A percentile compares a stretch with the other conserved stretches of the same genome.
These are phyloP conservation scores for Trichoderma aggressivum DNA, from an alignment of 2,329 filamentous ascomycete genomes.

Conservation along the genomic window DNA sequence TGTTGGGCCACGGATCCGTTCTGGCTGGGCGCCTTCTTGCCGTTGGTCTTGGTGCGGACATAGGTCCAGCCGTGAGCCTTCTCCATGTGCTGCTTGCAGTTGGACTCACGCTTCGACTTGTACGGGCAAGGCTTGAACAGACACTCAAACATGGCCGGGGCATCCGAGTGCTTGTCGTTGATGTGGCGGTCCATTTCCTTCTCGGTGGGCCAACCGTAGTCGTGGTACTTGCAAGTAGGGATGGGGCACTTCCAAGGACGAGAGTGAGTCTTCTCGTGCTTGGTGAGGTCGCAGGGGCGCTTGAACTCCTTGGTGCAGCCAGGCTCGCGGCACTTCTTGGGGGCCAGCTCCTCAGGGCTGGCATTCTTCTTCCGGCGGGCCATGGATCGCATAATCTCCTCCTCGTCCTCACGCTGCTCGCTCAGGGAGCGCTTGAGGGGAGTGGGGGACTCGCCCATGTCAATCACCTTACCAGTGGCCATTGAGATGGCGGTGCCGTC, in stretches of 20 bases:
- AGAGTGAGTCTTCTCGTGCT: conserved; percentile 97
- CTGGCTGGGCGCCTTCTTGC: conserved; percentile 54
- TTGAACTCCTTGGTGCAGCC: conserved; percentile 91
- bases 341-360: conserved; percentile 76
- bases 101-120: conserved; percentile 91
- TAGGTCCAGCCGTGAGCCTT: conserved; percentile 93
- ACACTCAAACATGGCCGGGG: conserved; percentile 80
- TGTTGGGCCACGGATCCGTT: conserved; percentile 46
- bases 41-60: conserved; percentile 87
- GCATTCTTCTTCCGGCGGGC: conserved; percentile 93
- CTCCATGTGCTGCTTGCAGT: conserved; percentile 99
- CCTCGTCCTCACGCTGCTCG: conserved; percentile 71
- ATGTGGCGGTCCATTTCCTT: conserved; percentile 95
- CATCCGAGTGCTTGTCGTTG: conserved; percentile 89
- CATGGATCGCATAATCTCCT: conserved; percentile 86
- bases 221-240: conserved; percentile 81
- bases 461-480: conserved; percentile 64
- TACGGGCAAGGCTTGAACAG: conserved; percentile 81
- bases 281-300: conserved; percentile 93
- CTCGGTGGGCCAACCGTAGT: conserved; percentile 91
- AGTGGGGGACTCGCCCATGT: conserved; percentile 49
- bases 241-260: conserved; percentile 92
- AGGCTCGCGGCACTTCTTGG: conserved; percentile 70
- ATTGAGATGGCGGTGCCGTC: conserved; percentile 78
- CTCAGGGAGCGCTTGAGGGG: conserved; percentile 65